Base-by-base conservation (phyloP, 2,329 filamentous ascomycete genomes). In the Cordyceps cateniannulata region DNA sequence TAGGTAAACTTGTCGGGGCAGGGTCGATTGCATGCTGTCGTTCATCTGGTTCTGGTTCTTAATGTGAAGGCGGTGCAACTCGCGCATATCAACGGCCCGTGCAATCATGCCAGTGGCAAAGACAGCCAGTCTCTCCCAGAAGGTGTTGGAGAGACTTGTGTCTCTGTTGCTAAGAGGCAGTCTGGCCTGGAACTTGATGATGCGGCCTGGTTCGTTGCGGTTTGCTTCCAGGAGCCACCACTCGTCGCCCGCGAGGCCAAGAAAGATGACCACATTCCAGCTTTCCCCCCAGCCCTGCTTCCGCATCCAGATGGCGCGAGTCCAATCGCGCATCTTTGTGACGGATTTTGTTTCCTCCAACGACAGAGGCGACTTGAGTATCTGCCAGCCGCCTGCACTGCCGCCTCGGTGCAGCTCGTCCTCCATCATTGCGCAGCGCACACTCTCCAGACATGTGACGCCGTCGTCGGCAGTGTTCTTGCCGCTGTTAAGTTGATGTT, bases 161-260 rank as follows among this genome's bases (percentile, higher is more conserved):
- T 78, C 71, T 22, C 73, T 75, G 49, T 74, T 75, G 25, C 71
- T 75, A 50, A 82, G 73, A 32, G 76, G 76, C 56, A 84, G 68
- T 61, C 70, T 73, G 29, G 75, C 71, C 62, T 75, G 73, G 18
- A 74, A 69, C 51, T 65, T 70, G 48, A 69, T 60, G 3, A 64
- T 54, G 20, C 69, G 70, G 22, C 64, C 65, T 22, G 67, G 56
- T 35, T 67, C 65, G 27, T 65, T 64, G 20, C 67, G 68, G 57
- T 69, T 86, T 81, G 84, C 72, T 72, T 88, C 82, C 59, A 91
- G 77, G 62, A 93, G 76, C 85, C 88, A 93, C 90, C 90, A 96
- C 63, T 81, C 82, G 69, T 95, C 90, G 58, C 90, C 90, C 68
- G 81, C 80, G 69, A 89, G 79, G 69, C 87, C 86, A 70, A 91